These are phyloP conservation scores for Avena sativa DNA, from an alignment of 176 grass and related monocot genomes.

Conservation along the genomic window DNA sequence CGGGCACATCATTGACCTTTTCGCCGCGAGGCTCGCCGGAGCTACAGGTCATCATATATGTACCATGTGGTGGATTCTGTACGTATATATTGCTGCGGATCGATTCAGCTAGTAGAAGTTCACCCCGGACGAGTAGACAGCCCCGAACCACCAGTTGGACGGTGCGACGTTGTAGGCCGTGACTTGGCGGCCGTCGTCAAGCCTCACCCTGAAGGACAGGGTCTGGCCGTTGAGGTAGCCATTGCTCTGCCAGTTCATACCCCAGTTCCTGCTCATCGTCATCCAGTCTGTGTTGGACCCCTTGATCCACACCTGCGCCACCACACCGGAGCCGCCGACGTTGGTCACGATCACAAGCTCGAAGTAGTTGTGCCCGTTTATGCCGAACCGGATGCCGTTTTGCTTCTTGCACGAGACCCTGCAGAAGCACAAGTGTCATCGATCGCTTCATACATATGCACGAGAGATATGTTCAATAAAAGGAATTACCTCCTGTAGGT, in stretches of 20 bases:
- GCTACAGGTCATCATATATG: constrained; percentile 16
- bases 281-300: constrained; percentile 55
- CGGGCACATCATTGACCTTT: background rate
- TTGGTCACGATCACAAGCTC: constrained; percentile 55
- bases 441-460: background rate
- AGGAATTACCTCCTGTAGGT: constrained; percentile 37
- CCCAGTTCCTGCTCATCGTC: constrained; percentile 68
- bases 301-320: constrained; percentile 55
- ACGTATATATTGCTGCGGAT: background rate
- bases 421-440: background rate
- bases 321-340: constrained; percentile 57
- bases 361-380: constrained; percentile 59
- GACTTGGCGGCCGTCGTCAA: constrained; percentile 42
- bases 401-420: constrained; percentile 48
- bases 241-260: constrained; percentile 63
- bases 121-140: constrained; percentile 26
- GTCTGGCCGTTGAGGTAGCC: constrained; percentile 61
- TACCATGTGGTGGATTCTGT: constrained; percentile 16
- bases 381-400: constrained; percentile 54
- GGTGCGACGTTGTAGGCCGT: constrained; percentile 46
- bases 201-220: constrained; percentile 60
- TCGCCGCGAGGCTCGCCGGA: background rate
- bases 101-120: constrained; percentile 32
- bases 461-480: background rate
- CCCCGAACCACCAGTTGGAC: constrained; percentile 59